Evolutionary conservation across 257 asterid genomes (phyloP).

Genomic region (Solanum corneliomulleri): DNA sequence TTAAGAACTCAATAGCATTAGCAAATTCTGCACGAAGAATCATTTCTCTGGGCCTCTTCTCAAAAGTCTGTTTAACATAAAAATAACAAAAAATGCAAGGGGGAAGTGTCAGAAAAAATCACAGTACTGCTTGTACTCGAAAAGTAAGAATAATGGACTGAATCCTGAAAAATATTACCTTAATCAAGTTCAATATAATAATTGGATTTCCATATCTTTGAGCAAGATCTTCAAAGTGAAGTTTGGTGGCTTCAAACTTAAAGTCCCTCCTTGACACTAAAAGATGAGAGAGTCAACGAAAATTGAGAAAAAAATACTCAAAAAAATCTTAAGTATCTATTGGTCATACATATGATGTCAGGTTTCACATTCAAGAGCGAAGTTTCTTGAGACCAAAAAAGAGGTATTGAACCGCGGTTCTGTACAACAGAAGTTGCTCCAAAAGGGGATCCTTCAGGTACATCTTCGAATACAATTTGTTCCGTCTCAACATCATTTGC

Average conservation of each 20-base stretch:
- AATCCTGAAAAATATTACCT: slow-evolving; percentile 36
- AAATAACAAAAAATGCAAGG: not conserved
- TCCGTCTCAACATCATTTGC: slow-evolving; percentile 98
- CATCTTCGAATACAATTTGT: slow-evolving; percentile 75
- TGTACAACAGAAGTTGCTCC: slow-evolving; percentile 80
- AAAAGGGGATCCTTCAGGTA: slow-evolving; percentile 33
- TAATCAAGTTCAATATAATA: slow-evolving; percentile 74
- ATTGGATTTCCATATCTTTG: slow-evolving; percentile 92
- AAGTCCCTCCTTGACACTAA: slow-evolving; percentile 77
- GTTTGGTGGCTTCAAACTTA: slow-evolving; percentile 74
- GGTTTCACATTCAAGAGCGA: slow-evolving; percentile 77
- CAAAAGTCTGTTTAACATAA: slow-evolving; percentile 43
- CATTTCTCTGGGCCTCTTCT: slow-evolving; percentile 93
- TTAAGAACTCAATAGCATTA: slow-evolving; percentile 66
- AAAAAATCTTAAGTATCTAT: not conserved
- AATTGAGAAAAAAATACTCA: not conserved
- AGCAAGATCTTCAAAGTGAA: slow-evolving; percentile 80
- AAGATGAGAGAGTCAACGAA: slow-evolving; percentile 7
- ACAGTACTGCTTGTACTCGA: not conserved
- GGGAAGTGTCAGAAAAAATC: not conserved
- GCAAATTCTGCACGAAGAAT: slow-evolving; percentile 74
- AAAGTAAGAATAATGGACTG: not conserved
- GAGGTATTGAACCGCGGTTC: slow-evolving; percentile 92
- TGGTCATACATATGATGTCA: slow-evolving; percentile 59
- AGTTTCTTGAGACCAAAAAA: slow-evolving; percentile 95